Percentiles rank a stretch among this genome's conserved stretches.
Conservation (phyloP, 1,139 yeast species). For the Saccharomyces hybrid region DNA sequence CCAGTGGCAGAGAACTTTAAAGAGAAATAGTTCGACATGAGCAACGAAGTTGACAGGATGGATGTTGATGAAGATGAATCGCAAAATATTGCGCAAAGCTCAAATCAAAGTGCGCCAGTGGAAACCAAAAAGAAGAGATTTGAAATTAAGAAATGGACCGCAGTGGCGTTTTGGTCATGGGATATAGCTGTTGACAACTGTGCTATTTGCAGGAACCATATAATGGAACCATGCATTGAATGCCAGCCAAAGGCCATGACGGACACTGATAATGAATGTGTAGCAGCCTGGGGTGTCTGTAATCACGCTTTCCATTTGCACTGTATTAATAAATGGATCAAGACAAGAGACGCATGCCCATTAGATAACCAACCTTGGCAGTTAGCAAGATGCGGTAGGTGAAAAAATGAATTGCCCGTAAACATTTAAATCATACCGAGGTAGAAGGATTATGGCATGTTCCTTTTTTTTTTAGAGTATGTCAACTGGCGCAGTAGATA, state of each 20-base stretch:
- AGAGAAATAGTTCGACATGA: not conserved
- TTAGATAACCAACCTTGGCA: conserved; percentile 93
- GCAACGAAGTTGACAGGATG: conserved; percentile 18
- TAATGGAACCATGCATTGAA: conserved; percentile 98
- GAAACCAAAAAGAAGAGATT: conserved; percentile 39
- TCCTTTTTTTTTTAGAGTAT: not conserved
- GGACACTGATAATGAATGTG: conserved; percentile 67
- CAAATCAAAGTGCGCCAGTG: not conserved
- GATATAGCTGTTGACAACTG: conserved; percentile 94
- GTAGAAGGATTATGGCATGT: not conserved
- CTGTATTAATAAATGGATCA: conserved; percentile 93
- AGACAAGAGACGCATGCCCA: conserved; percentile 96
- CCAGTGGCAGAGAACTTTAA: not conserved
- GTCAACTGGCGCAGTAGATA: not conserved
- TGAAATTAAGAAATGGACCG: conserved; percentile 87
- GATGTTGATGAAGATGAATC: conserved; percentile 18
- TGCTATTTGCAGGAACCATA: conserved; percentile 95
- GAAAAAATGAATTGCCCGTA: not conserved
- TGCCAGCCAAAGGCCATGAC: conserved; percentile 82
- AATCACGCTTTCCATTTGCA: conserved; percentile 55
- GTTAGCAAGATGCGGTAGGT: conserved; percentile 68
- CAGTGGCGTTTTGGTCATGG: conserved; percentile 99
- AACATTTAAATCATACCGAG: not conserved
- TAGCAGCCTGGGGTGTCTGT: conserved; percentile 96
- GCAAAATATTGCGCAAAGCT: not conserved